Percentiles rank a stretch among this genome's conserved stretches.
Evolutionary conservation across 257 asterid genomes (phyloP).

Genomic region (Oldenlandia corymbosa): DNA sequence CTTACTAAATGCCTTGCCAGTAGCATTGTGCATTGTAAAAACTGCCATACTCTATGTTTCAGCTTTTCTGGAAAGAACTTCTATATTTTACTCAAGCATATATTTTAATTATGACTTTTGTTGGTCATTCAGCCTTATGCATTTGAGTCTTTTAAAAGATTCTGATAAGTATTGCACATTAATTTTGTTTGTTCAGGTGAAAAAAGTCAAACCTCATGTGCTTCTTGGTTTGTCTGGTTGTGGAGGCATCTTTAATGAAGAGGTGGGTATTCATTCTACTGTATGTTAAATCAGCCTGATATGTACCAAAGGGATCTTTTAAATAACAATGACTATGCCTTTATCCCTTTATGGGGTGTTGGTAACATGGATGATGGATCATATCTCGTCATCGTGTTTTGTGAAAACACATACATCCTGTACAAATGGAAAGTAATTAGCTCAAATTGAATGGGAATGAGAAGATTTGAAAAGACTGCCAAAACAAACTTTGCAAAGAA

Average conservation of each 20-base stretch:
- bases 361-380: no score
- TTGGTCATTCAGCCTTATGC: conserved; percentile 1
- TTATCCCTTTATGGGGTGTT: no score
- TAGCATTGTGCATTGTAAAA: neutral
- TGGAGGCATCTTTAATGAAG: conserved; percentile 84
- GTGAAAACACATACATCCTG: no score
- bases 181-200: conserved; percentile 55
- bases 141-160: neutral
- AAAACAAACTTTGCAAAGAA: no score
- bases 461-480: no score
- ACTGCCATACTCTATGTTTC: neutral
- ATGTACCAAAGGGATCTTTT: neutral
- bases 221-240: conserved; percentile 99
- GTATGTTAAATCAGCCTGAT: neutral
- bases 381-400: no score
- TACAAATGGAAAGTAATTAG: no score
- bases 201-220: conserved; percentile 92
- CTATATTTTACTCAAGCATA: neutral
- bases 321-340: no score
- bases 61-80: no score
- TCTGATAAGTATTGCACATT: conserved; percentile 20
- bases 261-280: conserved; percentile 39
- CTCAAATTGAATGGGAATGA: no score
- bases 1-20: conserved; percentile 4
- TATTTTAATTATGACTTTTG: neutral